Evolutionary conservation across 306 rosid species (phyloP), one percentile per base, ranked within the genome.

Genomic region (Vicia sativa): DNA sequence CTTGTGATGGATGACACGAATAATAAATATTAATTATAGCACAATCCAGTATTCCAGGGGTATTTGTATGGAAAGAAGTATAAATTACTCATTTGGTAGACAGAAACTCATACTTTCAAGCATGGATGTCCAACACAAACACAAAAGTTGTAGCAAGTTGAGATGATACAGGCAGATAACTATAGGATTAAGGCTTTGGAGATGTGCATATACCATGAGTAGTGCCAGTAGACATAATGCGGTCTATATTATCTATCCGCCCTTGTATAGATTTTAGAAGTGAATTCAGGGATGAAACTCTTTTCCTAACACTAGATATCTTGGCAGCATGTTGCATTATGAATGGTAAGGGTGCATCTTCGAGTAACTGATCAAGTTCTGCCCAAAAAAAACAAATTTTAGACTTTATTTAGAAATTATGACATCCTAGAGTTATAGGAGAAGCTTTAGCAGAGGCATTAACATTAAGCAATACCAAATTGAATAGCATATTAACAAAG

Each of bases 321-420:
- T 85, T 89, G 63, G 93, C 80, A 50, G 92, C 87, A 64, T 89
- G 86, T 80, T 89, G 91, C 91, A 83, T 67, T 42, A 83, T 82
- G 76, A 89, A 89, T 29, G 87, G 91, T 71, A 80, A 50, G 16
- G 89, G 96, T 25, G 96, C 96, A 74, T 85, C 96, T 66, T 89
- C 96, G 7, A 89, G 81, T 69, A 89, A 68, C 77, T 83, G 85
- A 80, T 87, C 96, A 34, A 90, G 95, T 76, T 87, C 96, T 90
- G 91, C 52, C 70, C 62, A 73, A 74, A 74, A 52, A 62, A 71
- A 34, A 74, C 16, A 65, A 53, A 61, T 34, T 62, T 70, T 45
- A 66, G 48, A 18, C 50, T 62, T 63, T 31, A 45, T 48, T 50
- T 16, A 50, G 61, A 61, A 70, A 65, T n/a, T 19, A 66, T 23